Percentiles rank a stretch among this genome's conserved stretches.
Conservation (phyloP, 2,329 filamentous ascomycete species). For the Huntiella omanensis region DNA sequence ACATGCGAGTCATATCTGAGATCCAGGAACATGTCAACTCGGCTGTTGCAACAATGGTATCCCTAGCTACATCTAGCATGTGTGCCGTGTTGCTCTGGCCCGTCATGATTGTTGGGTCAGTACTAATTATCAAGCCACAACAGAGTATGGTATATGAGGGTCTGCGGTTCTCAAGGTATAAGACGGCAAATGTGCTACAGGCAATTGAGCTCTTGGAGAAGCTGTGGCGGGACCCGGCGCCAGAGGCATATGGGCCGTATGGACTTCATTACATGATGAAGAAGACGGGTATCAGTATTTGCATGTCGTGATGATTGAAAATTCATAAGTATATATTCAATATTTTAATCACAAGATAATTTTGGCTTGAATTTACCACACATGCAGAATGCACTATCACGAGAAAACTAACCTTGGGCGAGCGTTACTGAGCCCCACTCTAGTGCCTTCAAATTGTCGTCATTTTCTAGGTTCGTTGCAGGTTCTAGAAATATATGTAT, state of each 20-base stretch:
- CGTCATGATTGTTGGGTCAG: constrained; percentile 10
- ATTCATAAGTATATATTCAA: not conserved
- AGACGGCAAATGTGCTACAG: constrained; percentile 11
- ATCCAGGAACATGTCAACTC: constrained; percentile 11
- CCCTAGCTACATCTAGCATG: constrained; percentile 10
- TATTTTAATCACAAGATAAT: not conserved
- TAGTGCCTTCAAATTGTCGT: too few species aligned
- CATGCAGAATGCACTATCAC: too few species aligned
- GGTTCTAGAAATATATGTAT: too few species aligned
- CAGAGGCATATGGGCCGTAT: constrained; percentile 11
- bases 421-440: too few species aligned
- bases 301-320: constrained; percentile 7
- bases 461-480: too few species aligned
- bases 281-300: constrained; percentile 11
- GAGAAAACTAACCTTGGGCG: too few species aligned
- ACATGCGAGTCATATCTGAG: constrained; percentile 8
- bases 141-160: constrained; percentile 11
- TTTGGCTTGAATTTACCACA: too few species aligned
- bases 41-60: constrained; percentile 10
- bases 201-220: constrained; percentile 10
- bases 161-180: constrained; percentile 9
- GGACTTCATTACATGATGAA: constrained; percentile 11
- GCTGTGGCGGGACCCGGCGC: constrained; percentile 10
- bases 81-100: constrained; percentile 10
- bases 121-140: constrained; percentile 11